phyloP scores from a whole-genome alignment of 768 basidiomycete species.

The Cystobasidium ongulense region DNA sequence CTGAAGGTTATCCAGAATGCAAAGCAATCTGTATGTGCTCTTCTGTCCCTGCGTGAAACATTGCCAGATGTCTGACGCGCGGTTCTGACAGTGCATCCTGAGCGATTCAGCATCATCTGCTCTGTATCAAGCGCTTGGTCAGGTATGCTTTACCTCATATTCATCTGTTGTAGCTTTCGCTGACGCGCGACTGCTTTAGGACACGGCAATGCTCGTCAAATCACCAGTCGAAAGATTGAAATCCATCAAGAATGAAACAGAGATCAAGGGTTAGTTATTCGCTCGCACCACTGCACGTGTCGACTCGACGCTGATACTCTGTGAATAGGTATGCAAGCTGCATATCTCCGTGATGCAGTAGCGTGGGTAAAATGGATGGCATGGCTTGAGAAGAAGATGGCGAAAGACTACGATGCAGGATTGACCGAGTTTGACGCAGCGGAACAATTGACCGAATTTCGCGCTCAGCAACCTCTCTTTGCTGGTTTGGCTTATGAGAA shows the following conservation, averaged over 20 bases:
- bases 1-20: slow-evolving; percentile 44
- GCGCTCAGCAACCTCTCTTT: background rate
- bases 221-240: slow-evolving; percentile 68
- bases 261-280: slow-evolving; percentile 44
- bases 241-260: slow-evolving; percentile 77
- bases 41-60: too few relatives aligned
- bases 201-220: slow-evolving; percentile 40
- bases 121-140: slow-evolving; percentile 39
- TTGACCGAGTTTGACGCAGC: background rate
- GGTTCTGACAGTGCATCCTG: slow-evolving; percentile 37
- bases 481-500: slow-evolving; percentile 40
- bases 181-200: background rate
- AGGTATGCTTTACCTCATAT: slow-evolving; percentile 36
- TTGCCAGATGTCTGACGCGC: background rate
- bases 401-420: slow-evolving; percentile 77
- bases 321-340: slow-evolving; percentile 62
- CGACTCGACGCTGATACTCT: background rate
- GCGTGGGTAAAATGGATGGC: slow-evolving; percentile 66
- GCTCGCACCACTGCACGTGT: background rate
- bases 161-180: background rate
- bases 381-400: slow-evolving; percentile 64
- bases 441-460: slow-evolving; percentile 9
- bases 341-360: slow-evolving; percentile 82
- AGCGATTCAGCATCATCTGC: slow-evolving; percentile 42
- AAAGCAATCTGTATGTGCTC: background rate